Evolutionary conservation across 805 yeast genomes (phyloP).

Genomic region (Starmerella bombi): DNA sequence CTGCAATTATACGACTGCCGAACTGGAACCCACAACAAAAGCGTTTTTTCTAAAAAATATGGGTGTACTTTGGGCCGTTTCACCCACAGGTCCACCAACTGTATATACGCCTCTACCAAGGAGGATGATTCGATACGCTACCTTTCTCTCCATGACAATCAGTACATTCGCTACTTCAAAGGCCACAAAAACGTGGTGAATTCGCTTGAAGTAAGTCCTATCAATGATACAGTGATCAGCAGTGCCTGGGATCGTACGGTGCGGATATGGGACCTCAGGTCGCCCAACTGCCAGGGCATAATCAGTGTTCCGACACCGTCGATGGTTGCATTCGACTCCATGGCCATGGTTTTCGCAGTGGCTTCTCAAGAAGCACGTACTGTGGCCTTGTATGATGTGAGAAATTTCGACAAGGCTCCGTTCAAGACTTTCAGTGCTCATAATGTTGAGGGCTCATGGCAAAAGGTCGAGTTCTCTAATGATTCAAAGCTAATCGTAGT

Average conservation of each 20-base stretch:
- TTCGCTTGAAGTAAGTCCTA: slow-evolving; percentile 59
- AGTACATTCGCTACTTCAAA: slow-evolving; percentile 68
- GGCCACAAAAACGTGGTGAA: slow-evolving; percentile 76
- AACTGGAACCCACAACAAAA: slow-evolving; percentile 43
- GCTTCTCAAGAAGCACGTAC: slow-evolving; percentile 35
- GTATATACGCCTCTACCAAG: slow-evolving; percentile 74
- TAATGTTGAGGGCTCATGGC: slow-evolving; percentile 33
- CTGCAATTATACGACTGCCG: slow-evolving; percentile 73
- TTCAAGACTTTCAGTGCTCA: slow-evolving; percentile 37
- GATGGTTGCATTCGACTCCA: slow-evolving; percentile 64
- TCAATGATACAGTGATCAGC: slow-evolving; percentile 48
- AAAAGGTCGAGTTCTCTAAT: slow-evolving; percentile 64
- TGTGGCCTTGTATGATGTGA: slow-evolving; percentile 48
- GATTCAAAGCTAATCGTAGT: slow-evolving; percentile 54
- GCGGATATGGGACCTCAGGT: slow-evolving; percentile 74
- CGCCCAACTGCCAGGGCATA: slow-evolving; percentile 51
- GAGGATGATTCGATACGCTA: slow-evolving; percentile 50
- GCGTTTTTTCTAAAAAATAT: slow-evolving; percentile 73
- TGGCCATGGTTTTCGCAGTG: slow-evolving; percentile 68
- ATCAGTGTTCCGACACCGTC: slow-evolving; percentile 43
- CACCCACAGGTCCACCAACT: slow-evolving; percentile 57
- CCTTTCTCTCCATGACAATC: slow-evolving; percentile 61
- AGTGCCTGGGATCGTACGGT: slow-evolving; percentile 68
- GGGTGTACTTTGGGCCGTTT: slow-evolving; percentile 82
- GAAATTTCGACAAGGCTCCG: slow-evolving; percentile 45